Evolutionary conservation across 805 yeast species (phyloP).

Genomic region (Lachancea nothofagi): DNA sequence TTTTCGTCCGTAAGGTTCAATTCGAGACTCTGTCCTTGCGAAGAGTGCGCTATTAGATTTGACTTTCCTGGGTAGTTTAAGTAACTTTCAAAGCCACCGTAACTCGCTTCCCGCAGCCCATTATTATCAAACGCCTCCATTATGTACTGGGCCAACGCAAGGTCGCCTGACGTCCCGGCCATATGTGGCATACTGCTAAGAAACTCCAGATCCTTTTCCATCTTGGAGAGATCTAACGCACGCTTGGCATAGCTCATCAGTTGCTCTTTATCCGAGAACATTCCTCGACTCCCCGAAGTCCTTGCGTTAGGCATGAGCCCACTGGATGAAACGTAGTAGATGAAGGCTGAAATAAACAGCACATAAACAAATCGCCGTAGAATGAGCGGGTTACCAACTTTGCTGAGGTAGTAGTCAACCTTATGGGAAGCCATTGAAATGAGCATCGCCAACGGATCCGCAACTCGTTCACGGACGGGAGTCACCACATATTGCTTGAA

Average conservation of each 20-base stretch:
- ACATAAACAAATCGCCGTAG: constrained; percentile 74
- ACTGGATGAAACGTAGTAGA: constrained; percentile 53
- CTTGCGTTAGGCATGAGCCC: constrained; percentile 46
- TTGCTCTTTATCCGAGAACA: constrained; percentile 55
- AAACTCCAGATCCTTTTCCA: constrained; percentile 66
- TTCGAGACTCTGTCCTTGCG: constrained; percentile 23
- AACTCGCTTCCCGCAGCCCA: constrained; percentile 43
- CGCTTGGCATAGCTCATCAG: constrained; percentile 45
- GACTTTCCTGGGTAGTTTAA: constrained; percentile 57
- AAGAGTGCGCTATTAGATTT: constrained; percentile 21
- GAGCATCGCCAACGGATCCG: constrained; percentile 44
- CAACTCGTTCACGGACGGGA: constrained; percentile 37
- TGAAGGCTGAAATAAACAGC: constrained; percentile 49
- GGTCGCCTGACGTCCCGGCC: constrained; percentile 85
- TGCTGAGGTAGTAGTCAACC: constrained; percentile 53
- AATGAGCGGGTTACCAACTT: constrained; percentile 81
- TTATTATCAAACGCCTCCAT: constrained; percentile 52
- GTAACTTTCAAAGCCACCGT: constrained; percentile 45
- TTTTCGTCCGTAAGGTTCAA: constrained; percentile 36
- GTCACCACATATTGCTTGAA: constrained; percentile 31
- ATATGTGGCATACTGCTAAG: constrained; percentile 77
- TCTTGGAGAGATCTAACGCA: constrained; percentile 48
- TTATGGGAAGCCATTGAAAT: constrained; percentile 34
- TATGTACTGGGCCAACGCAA: constrained; percentile 62
- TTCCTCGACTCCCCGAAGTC: constrained; percentile 42